Conservation (phyloP, 176 grass and related monocot species). For the Cenchrus purpureus region DNA sequence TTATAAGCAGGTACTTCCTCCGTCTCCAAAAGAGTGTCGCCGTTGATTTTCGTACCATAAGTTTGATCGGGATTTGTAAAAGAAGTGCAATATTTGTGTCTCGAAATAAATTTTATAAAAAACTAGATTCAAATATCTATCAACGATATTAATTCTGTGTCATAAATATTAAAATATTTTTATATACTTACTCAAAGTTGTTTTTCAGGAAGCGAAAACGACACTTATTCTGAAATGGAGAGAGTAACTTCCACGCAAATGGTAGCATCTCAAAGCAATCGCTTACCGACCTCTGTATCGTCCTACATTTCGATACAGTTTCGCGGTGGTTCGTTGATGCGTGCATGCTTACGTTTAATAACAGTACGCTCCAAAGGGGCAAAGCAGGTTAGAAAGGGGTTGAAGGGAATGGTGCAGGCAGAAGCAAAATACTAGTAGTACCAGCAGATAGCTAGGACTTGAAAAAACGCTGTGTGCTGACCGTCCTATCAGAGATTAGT, state of each 20-base stretch:
- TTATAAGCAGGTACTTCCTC: no score
- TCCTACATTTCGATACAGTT: neutral
- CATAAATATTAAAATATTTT: no score
- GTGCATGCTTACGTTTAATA: neutral
- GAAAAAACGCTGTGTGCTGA: neutral
- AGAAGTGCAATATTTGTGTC: no score
- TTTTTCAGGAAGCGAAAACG: no score
- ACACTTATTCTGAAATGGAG: no score
- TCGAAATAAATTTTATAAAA: no score
- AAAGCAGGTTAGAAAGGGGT: neutral
- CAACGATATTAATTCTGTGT: no score
- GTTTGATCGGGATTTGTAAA: no score
- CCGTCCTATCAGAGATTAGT: neutral
- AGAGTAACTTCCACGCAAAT: neutral
- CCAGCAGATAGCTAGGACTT: neutral
- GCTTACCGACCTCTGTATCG: neutral
- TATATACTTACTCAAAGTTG: no score
- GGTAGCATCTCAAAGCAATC: neutral
- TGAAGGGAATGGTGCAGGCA: neutral
- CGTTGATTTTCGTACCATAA: no score
- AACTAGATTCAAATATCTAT: no score
- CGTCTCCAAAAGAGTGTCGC: no score
- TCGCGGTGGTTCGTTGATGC: neutral
- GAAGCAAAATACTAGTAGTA: neutral
- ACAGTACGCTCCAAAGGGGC: neutral